Evolutionary conservation across 2,329 filamentous ascomycete genomes (phyloP), one percentile per base, ranked within the genome.

Genomic region (Albifimbria verrucaria): DNA sequence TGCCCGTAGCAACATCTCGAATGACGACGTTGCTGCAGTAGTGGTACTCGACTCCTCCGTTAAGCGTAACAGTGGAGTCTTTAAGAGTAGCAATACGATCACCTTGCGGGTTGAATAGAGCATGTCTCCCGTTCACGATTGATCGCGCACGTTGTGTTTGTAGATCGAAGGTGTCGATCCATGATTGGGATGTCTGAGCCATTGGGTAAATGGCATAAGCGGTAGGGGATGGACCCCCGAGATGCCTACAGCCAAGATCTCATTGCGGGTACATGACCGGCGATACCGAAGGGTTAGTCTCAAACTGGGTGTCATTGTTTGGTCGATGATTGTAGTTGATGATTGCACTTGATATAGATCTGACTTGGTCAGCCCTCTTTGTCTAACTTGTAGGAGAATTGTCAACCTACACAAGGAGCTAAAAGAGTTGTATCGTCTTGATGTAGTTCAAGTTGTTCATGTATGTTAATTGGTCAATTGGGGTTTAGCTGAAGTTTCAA

Each of bases 91-190:
- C 68, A 24, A 68, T 42, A 39, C 57, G 54, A 41, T 55, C 53
- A 22, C 54, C 58, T 3, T 47, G 46, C 24, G 59, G 62, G 0
- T 56, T 55, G 50, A 70, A 68, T n/a, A 57, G 61, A n/a, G 67
- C 69, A 25, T 63, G 56, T 1, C 61, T 64, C 32, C 69, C 69
- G 12, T 59, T 61, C 0, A 64, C 63, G 58, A 69, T 70, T 55
- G 62, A 65, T 52, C 63, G 60, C 18, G 61, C 57, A 15, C 60
- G 57, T 12, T 63, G 62, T 0, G 62, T 61, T 25, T 53, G 48
- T 22, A 68, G 49, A 43, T 68, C 63, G 50, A 71, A 71, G 18
- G 68, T 59, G 55, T 72, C 69, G 52, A 72, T 65, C 68, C 69
- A 72, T n/a, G 67, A 62, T 21, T 68, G 66, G 28, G 59, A 49